phyloP scores from a whole-genome alignment of 306 rosid species.

The Vachellia pachyceras region DNA sequence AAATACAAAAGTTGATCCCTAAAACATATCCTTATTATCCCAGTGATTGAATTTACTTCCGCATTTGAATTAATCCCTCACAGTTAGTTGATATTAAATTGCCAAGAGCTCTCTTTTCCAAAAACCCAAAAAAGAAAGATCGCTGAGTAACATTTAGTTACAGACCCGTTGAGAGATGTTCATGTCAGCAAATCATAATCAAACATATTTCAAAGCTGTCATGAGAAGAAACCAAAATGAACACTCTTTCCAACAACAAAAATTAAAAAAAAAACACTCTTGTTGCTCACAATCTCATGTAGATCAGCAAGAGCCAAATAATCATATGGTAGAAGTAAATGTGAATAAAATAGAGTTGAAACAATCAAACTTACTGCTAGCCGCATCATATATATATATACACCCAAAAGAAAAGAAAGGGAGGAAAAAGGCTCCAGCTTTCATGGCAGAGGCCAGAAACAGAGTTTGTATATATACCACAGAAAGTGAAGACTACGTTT shows the following conservation, averaged over 20 bases:
- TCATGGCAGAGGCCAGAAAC: background rate
- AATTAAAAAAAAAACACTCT: background rate
- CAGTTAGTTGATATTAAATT: no score
- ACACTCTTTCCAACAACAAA: background rate
- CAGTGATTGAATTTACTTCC: background rate
- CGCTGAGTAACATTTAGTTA: background rate
- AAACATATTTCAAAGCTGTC: background rate
- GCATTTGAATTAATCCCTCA: no score
- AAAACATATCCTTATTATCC: background rate
- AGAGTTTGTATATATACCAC: background rate
- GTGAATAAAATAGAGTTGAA: background rate
- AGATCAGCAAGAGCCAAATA: no score
- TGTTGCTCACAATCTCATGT: background rate
- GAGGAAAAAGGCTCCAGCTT: background rate
- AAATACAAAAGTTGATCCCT: background rate
- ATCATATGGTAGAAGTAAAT: no score
- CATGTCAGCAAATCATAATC: background rate
- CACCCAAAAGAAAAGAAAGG: background rate
- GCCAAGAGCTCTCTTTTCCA: background rate
- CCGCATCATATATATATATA: background rate
- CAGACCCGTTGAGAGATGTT: background rate
- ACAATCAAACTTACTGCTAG: background rate
- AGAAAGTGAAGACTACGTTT: constrained; percentile 60
- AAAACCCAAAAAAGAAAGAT: background rate
- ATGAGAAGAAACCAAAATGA: background rate